Evolutionary conservation across 768 basidiomycete species (phyloP), one percentile per base, ranked within the genome.

Genomic region (Tylopilus vinaceipallidus): DNA sequence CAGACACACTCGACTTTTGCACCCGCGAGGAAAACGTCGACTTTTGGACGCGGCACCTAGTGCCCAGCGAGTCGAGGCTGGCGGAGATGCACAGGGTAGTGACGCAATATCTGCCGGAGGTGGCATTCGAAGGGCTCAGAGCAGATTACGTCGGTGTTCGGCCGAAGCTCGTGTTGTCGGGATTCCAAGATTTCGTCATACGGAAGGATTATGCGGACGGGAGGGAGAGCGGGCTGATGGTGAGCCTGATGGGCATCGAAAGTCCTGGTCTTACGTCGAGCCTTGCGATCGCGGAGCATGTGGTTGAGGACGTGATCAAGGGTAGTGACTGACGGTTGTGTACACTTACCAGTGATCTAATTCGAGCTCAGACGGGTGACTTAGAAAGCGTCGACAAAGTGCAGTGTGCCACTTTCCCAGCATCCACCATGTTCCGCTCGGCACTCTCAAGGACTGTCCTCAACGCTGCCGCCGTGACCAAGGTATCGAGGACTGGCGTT

Each of bases 201-300:
- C 77, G 85, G 36, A 77, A 69, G 19, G 83, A 92, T 62, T 81
- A 82, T 59, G 76, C 81, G 1, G 67, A 68, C n/a, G 66, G 60
- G 9, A 73, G 61, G 54, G 62, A 56, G 16, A 38, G 41, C 12
- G 62, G 57, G 20, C 49, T 60, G 51, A 85, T 98, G 83, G 77
- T 98, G 57, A 93, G 83, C 63, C 70, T 97, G 52, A 65, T 93
- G 63, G 93, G 94, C 0, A 93, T 98, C 53, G 93, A 97, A 64
- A 91, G 87, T 54, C 95, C 95, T 0, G 95, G 95, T 0, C 69
- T 98, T 63, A 98, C 95, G 4, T 80, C 88, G 10, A 81, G 81
- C 59, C 77, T 98, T 56, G 93, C 90, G 4, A 86, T 95, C 30
- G 95, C 88, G 2, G 90, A 95, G 69, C 69, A 77, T 62, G 84